Percentiles rank a stretch among this genome's conserved stretches.
Evolutionary conservation across 192 early-diverging fungal genomes (phyloP).

Genomic region (Polychytrium aggregatum): DNA sequence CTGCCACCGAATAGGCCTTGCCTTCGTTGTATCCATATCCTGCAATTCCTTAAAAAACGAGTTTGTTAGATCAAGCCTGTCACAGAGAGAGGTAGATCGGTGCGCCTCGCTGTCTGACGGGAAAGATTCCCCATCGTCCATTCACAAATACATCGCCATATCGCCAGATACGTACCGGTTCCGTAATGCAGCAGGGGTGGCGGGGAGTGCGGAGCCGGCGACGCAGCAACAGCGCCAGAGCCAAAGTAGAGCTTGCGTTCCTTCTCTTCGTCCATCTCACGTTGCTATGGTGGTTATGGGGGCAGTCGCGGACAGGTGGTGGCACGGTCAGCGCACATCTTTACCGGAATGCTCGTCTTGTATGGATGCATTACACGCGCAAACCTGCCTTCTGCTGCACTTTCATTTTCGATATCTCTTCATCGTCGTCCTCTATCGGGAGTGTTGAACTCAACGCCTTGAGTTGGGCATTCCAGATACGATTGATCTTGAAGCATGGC

Average conservation of each 20-base stretch:
- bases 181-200: background rate
- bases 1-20: slow-evolving; percentile 13
- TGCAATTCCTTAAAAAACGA: no score
- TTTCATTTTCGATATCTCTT: slow-evolving; percentile 20
- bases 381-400: slow-evolving; percentile 8
- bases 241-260: slow-evolving; percentile 14
- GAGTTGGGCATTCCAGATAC: slow-evolving; percentile 89
- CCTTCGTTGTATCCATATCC: no score
- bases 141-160: no score
- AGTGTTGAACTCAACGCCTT: slow-evolving; percentile 46
- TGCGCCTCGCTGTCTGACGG: no score
- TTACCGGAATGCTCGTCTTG: slow-evolving; percentile 1
- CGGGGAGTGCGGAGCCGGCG: slow-evolving; percentile 10
- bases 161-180: no score
- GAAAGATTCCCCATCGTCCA: no score
- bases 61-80: no score
- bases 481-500: slow-evolving; percentile 67
- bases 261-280: slow-evolving; percentile 22
- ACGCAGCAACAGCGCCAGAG: background rate
- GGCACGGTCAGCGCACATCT: background rate
- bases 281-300: background rate
- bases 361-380: background rate
- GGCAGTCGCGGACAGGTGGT: no score
- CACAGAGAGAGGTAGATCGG: no score
- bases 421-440: slow-evolving; percentile 45